Conservation (phyloP, 2,329 filamentous ascomycete genomes). For the Tolypocladium nubicola region DNA sequence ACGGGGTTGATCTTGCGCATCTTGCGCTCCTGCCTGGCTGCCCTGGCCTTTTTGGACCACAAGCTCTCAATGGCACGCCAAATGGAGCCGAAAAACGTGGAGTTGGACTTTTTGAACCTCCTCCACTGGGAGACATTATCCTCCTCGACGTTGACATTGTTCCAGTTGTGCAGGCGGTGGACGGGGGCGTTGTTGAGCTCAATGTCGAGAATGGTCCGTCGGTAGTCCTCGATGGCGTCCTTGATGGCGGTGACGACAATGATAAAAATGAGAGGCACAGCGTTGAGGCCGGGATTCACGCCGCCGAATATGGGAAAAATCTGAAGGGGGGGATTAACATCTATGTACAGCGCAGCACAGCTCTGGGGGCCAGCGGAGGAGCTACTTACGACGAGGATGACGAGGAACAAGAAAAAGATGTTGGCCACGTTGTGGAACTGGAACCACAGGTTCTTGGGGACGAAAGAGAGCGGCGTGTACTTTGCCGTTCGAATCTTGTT, state of each 20-base stretch:
- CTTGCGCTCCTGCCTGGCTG: slow-evolving; percentile 38
- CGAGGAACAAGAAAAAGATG: slow-evolving; percentile 93
- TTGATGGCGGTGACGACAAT: slow-evolving; percentile 81
- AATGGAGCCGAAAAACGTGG: slow-evolving; percentile 46
- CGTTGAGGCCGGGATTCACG: slow-evolving; percentile 77
- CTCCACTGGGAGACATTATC: slow-evolving; percentile 83
- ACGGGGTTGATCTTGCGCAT: slow-evolving; percentile 9
- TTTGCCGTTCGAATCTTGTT: slow-evolving; percentile 99
- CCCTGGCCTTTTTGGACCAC: slow-evolving; percentile 41
- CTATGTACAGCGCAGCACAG: not conserved
- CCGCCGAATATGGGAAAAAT: slow-evolving; percentile 95
- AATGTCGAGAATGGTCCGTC: slow-evolving; percentile 81
- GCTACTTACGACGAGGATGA: slow-evolving; percentile 77
- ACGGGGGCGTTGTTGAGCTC: slow-evolving; percentile 95
- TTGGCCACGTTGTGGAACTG: slow-evolving; percentile 99
- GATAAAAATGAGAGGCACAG: slow-evolving; percentile 89
- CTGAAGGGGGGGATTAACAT: slow-evolving; percentile 35
- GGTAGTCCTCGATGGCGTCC: slow-evolving; percentile 91
- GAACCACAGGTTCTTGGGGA: slow-evolving; percentile 94
- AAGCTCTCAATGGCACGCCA: slow-evolving; percentile 34
- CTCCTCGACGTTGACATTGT: slow-evolving; percentile 85
- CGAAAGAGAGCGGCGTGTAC: slow-evolving; percentile 88
- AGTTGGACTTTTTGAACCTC: slow-evolving; percentile 78
- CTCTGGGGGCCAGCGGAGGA: not conserved
- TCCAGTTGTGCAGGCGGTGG: slow-evolving; percentile 77